Base-by-base conservation (phyloP, 257 asterid species). In the Solanum boliviense region DNA sequence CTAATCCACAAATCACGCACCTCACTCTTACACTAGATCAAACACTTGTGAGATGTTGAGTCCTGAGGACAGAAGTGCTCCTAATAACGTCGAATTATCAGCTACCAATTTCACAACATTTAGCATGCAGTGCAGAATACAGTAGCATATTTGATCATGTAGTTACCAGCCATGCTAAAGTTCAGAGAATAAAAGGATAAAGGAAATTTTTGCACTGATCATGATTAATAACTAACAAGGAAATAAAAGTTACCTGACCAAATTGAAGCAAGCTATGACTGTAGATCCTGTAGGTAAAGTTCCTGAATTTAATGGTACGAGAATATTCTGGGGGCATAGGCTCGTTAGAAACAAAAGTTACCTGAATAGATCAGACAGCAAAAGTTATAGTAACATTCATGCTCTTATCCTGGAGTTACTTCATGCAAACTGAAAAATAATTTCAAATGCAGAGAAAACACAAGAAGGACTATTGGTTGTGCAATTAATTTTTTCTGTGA, bases 181-280 rank as follows among this genome's bases (percentile, higher is more conserved):
- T 5, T 81, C 7, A 79, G 27, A 81, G 85, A 82, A 82, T 31
- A 18, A 10, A 10, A 48, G 62, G 67, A 48, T 29, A 29, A 27
- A 44, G 38, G 38, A 27, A 25, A 79, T 7, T 8, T 27, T 46
- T 16, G 29, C 31, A 82, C 25, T 29, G 68, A 1, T 82, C 85
- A 82, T 82, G 29, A 48, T 29, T 29, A 82, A 48, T n/a, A 29
- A 29, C 85, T 76, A 39, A 76, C 23, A 5, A 29, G 29, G 29
- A 76, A 79, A 84, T 84, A 87, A 89, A 76, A 86, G 71, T 86
- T 93, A 95, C 99, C 99, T 95, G 99, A 86, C 99, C 99, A 91
- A 92, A 96, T 83, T 97, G 96, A 89, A 96, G 99, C 91, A 97
- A 93, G 94, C 99, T 97, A 94, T 96, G 98, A 92, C 99, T 97